These are phyloP conservation scores for Xylaria longipes DNA, from an alignment of 495 filamentous ascomycete species.

Conservation along the genomic window DNA sequence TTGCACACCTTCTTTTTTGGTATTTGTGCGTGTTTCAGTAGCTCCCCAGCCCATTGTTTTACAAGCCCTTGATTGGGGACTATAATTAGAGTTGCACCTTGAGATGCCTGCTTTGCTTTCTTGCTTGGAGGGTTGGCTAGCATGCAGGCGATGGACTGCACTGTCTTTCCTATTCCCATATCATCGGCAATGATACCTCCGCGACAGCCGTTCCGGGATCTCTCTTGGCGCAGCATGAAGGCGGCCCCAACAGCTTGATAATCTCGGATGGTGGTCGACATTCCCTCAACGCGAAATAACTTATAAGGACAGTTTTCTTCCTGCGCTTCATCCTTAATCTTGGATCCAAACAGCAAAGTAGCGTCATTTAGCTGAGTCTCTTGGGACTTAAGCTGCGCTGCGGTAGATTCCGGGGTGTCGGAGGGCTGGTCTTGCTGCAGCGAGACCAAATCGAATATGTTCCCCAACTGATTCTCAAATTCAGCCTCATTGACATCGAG, in stretches of 20 bases:
- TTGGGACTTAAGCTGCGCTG: slow-evolving; percentile 2
- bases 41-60: slow-evolving; percentile 14
- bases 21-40: background rate
- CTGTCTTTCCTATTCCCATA: slow-evolving; percentile 78
- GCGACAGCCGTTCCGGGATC: slow-evolving; percentile 12
- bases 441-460: background rate
- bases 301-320: background rate
- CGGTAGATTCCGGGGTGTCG: background rate
- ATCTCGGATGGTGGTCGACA: slow-evolving; percentile 34
- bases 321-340: background rate
- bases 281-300: slow-evolving; percentile 33
- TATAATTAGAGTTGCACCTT: slow-evolving; percentile 5
- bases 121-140: slow-evolving; percentile 53
- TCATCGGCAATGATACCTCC: slow-evolving; percentile 76
- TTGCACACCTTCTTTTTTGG: background rate
- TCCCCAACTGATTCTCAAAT: slow-evolving; percentile 1
- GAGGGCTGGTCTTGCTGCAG: background rate
- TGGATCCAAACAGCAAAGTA: background rate
- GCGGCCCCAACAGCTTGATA: slow-evolving; percentile 40
- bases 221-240: slow-evolving; percentile 43
- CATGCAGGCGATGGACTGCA: slow-evolving; percentile 76
- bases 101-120: slow-evolving; percentile 26
- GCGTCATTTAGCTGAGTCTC: background rate
- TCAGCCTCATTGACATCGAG: background rate
- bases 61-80: slow-evolving; percentile 10